phyloP scores from a whole-genome alignment of 805 yeast genomes.

The Debaryomyces tyrocola region DNA sequence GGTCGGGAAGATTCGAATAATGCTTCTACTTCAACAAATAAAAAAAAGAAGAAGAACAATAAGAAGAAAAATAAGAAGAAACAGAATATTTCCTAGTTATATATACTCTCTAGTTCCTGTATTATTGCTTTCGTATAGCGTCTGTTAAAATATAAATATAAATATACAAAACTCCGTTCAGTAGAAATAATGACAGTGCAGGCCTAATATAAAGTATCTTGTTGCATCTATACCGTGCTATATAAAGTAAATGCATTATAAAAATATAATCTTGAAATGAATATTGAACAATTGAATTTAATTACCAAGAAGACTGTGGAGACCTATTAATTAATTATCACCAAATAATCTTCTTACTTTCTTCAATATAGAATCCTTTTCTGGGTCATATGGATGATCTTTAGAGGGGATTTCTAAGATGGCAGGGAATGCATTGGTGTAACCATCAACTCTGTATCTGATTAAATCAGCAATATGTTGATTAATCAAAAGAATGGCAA shows the following conservation, averaged over 20 bases:
- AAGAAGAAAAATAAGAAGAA: slow-evolving; percentile 31
- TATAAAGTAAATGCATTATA: not conserved
- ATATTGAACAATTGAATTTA: not conserved
- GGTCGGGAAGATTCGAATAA: slow-evolving; percentile 6
- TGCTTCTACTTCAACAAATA: slow-evolving; percentile 9
- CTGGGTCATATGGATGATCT: slow-evolving; percentile 98
- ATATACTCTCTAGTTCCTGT: not conserved
- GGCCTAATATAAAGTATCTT: not conserved
- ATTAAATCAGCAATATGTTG: slow-evolving; percentile 94
- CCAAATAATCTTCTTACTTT: slow-evolving; percentile 95
- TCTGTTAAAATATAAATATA: too few relatives aligned
- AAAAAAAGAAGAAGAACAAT: slow-evolving; percentile 33
- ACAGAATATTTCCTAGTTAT: not conserved
- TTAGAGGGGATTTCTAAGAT: slow-evolving; percentile 95
- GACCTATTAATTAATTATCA: slow-evolving; percentile 36
- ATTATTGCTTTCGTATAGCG: slow-evolving; percentile 2
- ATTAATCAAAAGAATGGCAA: slow-evolving; percentile 89
- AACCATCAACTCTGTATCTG: slow-evolving; percentile 77
- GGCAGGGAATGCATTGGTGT: slow-evolving; percentile 92
- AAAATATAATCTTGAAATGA: not conserved
- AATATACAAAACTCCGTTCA: too few relatives aligned
- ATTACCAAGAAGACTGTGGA: too few relatives aligned
- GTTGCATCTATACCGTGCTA: not conserved
- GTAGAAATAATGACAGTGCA: too few relatives aligned
- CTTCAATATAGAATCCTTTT: slow-evolving; percentile 91